phyloP scores from a whole-genome alignment of 2,329 filamentous ascomycete genomes.

The Penicillium polonicum region DNA sequence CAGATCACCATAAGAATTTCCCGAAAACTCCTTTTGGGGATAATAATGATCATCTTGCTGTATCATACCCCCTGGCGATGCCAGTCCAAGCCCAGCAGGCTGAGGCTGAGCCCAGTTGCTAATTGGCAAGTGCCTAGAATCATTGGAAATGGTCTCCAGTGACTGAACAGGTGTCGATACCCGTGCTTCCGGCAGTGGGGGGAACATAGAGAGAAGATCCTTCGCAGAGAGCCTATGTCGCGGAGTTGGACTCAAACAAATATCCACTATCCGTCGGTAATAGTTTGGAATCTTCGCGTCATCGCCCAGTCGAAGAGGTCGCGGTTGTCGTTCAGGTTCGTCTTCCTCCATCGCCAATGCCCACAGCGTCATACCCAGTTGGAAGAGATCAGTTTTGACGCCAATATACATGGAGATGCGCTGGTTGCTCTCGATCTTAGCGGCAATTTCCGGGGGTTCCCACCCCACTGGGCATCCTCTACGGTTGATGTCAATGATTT shows the following conservation, averaged over 20 bases:
- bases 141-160: neutral
- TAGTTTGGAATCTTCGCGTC: slow-evolving; percentile 67
- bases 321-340: slow-evolving; percentile 76
- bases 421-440: slow-evolving; percentile 82
- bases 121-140: slow-evolving; percentile 6
- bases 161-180: slow-evolving; percentile 14
- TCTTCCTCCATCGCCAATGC: slow-evolving; percentile 83
- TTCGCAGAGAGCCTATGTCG: slow-evolving; percentile 71
- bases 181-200: slow-evolving; percentile 34
- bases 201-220: slow-evolving; percentile 69
- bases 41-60: slow-evolving; percentile 4
- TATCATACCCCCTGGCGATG: neutral
- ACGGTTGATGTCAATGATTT: slow-evolving; percentile 98
- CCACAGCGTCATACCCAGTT: slow-evolving; percentile 97
- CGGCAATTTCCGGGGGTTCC: slow-evolving; percentile 90
- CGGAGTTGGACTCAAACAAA: slow-evolving; percentile 74
- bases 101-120: slow-evolving; percentile 7
- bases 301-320: slow-evolving; percentile 63
- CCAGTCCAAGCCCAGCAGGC: neutral
- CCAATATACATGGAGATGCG: slow-evolving; percentile 96
- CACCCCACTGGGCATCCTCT: slow-evolving; percentile 96
- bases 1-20: slow-evolving; percentile 1
- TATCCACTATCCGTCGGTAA: slow-evolving; percentile 72
- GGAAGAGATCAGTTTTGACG: slow-evolving; percentile 93
- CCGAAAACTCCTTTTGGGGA: slow-evolving; percentile 6